Evolutionary conservation across 2,329 filamentous ascomycete species (phyloP).

Genomic region (Geosmithia morbida): DNA sequence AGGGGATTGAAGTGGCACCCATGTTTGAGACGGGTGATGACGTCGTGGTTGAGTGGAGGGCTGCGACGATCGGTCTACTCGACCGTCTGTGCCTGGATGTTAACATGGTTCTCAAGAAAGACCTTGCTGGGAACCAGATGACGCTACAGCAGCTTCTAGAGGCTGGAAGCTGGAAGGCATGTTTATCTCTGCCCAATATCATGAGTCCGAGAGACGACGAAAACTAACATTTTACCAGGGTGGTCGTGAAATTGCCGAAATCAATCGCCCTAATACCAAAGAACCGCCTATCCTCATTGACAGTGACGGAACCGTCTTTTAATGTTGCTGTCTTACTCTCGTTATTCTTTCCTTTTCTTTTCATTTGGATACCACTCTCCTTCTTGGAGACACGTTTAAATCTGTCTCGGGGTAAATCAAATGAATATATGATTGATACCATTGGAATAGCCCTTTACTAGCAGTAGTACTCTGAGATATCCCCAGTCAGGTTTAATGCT

Average conservation of each 20-base stretch:
- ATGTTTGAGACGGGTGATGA: constrained; percentile 46
- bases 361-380: too few species aligned
- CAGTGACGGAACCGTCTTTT: constrained; percentile 94
- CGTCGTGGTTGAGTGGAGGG: constrained; percentile 52
- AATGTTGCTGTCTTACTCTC: constrained; percentile 11
- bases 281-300: constrained; percentile 93
- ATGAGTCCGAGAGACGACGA: not conserved
- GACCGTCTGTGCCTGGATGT: constrained; percentile 38
- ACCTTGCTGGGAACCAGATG: constrained; percentile 57
- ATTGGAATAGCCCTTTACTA: not conserved
- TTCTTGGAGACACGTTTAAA: not conserved
- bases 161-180: constrained; percentile 94
- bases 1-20: constrained; percentile 37
- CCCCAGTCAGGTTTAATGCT: not conserved
- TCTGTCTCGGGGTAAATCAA: not conserved
- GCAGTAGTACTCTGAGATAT: not conserved
- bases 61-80: constrained; percentile 44
- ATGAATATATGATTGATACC: not conserved
- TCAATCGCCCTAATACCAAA: constrained; percentile 89
- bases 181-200: constrained; percentile 10
- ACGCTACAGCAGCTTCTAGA: constrained; percentile 81
- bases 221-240: constrained; percentile 4
- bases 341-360: not conserved
- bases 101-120: constrained; percentile 46
- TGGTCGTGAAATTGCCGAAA: constrained; percentile 88